phyloP scores from a whole-genome alignment of 345 rosid species.

The Rhizophora apiculata region DNA sequence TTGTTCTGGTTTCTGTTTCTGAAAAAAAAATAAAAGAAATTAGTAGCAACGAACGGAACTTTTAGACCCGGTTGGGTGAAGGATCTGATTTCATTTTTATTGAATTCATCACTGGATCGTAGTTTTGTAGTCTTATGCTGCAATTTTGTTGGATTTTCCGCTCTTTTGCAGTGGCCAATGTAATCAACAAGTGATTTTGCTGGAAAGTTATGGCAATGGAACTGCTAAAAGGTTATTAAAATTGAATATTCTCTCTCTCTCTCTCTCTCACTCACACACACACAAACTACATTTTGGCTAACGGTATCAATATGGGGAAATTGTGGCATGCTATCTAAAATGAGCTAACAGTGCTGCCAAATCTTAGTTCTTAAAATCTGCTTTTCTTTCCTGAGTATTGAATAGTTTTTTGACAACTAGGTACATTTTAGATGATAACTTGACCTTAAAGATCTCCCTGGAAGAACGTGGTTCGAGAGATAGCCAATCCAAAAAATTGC shows the following conservation, averaged over 20 bases:
- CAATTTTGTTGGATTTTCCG: not conserved
- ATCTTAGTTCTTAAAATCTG: conserved; percentile 6
- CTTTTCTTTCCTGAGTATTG: conserved; percentile 9
- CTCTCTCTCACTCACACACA: too few species aligned
- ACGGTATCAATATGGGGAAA: not conserved
- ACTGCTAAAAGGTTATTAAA: conserved; percentile 56
- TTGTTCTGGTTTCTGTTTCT: too few species aligned
- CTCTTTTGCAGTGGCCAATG: conserved; percentile 28
- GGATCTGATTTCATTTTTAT: too few species aligned
- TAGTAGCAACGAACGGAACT: too few species aligned
- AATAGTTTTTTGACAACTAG: conserved; percentile 31
- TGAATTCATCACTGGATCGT: too few species aligned
- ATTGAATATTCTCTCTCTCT: not conserved
- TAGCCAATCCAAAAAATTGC: conserved; percentile 21
- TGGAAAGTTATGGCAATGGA: conserved; percentile 84
- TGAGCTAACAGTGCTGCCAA: too few species aligned
- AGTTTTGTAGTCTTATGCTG: too few species aligned
- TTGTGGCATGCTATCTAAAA: not conserved
- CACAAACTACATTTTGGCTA: not conserved
- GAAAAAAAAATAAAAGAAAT: too few species aligned
- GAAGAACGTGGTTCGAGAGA: conserved; percentile 31
- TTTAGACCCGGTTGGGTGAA: too few species aligned
- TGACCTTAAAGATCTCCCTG: conserved; percentile 40
- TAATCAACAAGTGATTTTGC: conserved; percentile 39
- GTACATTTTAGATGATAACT: conserved; percentile 55